Conservation (phyloP, 768 basidiomycete species). For the Tulasnella sp. region DNA sequence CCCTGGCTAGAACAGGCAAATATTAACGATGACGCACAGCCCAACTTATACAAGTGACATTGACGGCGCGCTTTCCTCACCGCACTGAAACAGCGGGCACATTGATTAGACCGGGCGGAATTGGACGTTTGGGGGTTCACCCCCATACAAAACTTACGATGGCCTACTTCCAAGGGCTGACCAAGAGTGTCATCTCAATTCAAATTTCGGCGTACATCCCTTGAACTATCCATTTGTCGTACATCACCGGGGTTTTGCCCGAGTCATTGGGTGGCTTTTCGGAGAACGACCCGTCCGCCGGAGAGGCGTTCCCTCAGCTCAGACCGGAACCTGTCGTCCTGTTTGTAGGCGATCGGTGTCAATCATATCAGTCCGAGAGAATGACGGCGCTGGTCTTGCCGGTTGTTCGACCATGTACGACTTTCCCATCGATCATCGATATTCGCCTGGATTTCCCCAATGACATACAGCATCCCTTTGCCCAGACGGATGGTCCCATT, state of each 20-base stretch:
- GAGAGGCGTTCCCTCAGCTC: constrained; percentile 2
- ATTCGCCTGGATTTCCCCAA: neutral
- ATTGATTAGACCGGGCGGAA: neutral
- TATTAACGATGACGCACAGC: constrained; percentile 1
- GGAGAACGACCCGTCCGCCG: constrained; percentile 8
- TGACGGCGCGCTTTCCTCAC: constrained; percentile 1
- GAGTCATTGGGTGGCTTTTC: neutral
- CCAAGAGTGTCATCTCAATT: neutral
- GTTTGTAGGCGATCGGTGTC: neutral
- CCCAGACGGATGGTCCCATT: neutral
- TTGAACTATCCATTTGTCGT: constrained; percentile 8
- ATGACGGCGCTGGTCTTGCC: neutral
- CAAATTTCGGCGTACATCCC: neutral
- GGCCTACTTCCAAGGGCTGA: neutral
- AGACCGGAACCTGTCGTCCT: neutral
- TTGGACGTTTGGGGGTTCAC: neutral
- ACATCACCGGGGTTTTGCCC: neutral
- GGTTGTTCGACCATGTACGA: neutral
- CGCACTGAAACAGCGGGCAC: neutral
- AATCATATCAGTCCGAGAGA: neutral
- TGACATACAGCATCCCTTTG: neutral
- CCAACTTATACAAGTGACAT: neutral
- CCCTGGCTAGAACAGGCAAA: constrained; percentile 1
- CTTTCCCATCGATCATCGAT: constrained; percentile 9
- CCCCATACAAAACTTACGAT: neutral